Evolutionary conservation across 2,329 filamentous ascomycete species (phyloP).

Genomic region (Aureobasidium melanogenum): DNA sequence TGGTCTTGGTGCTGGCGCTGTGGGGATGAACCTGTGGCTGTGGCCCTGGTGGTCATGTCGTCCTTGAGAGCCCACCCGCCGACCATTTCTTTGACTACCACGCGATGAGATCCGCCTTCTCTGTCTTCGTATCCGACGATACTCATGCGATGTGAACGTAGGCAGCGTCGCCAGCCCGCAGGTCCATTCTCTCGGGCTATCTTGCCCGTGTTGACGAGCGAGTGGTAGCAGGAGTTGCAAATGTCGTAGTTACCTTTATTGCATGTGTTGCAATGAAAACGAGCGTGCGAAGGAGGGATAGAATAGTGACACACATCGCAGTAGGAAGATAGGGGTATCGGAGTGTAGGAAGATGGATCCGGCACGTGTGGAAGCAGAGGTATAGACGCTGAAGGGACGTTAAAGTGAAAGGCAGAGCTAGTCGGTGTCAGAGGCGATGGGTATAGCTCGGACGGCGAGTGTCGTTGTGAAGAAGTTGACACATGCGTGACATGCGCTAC

Average conservation of each 20-base stretch:
- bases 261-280: constrained; percentile 76
- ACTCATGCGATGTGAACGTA: constrained; percentile 71
- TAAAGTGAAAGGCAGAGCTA: constrained; percentile 14
- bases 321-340: constrained; percentile 61
- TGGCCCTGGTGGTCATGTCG: neutral
- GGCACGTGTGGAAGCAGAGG: constrained; percentile 28
- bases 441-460: neutral
- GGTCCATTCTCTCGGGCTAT: constrained; percentile 69
- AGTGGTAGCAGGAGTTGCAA: constrained; percentile 68
- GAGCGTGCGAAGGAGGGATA: constrained; percentile 59
- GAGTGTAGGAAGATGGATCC: constrained; percentile 21
- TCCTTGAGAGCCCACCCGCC: constrained; percentile 64
- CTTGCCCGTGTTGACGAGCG: constrained; percentile 52
- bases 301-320: constrained; percentile 71
- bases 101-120: constrained; percentile 56
- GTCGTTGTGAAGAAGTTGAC: neutral
- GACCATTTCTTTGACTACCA: constrained; percentile 63
- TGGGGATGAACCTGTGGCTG: too few species aligned
- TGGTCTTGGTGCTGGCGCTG: neutral
- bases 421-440: constrained; percentile 5
- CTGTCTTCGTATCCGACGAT: constrained; percentile 66
- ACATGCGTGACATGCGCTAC: constrained; percentile 31
- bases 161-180: constrained; percentile 73
- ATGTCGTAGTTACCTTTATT: constrained; percentile 79
- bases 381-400: constrained; percentile 3